Base-by-base conservation (phyloP, 2,329 filamentous ascomycete species). In the Daldinia sp. region DNA sequence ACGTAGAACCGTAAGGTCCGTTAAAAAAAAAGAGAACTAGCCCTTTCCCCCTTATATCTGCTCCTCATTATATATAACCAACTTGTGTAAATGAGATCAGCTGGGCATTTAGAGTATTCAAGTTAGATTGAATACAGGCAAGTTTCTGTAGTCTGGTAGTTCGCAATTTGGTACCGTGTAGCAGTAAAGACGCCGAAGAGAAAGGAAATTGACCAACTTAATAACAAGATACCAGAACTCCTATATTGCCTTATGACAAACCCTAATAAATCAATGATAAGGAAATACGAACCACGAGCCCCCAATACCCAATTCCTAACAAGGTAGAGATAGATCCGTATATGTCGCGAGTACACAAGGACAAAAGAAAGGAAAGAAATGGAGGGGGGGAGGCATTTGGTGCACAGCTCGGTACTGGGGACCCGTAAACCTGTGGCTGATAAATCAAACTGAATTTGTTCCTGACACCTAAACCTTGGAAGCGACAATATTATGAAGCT, bases 91-190 rank as follows among this genome's bases (percentile, higher is more conserved):
- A 63, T 35, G 64, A 61, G 35, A 48, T 56, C 46, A 61, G 39
- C 18, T 65, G 64, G 67, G 67, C 66, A 64, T 67, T 71, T 61
- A 61, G 55, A 55, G 56, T 66, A 60, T 70, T 53, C 67, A 54
- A 46, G 35, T 33, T 60, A 60, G 42, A 65, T 53, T 65, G 67
- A 57, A 71, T 65, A 67, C 53, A 20, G 41, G 53, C 59, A 65
- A 53, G 35, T 63, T 58, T 67, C 60, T 69, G 68, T 44, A 69
- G 61, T 69, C 62, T 67, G 42, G 39, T 60, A 65, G 65, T 68
- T 71, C 68, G 68, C 70, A 71, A 71, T 72, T 60, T 72, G 69
- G 61, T 72, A 71, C 68, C 63, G 61, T 71, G 44, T 63, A 61
- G 50, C 20, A 23, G 20, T 54, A 61, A n/a, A 48, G 39, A 51